Evolutionary conservation across 495 filamentous ascomycete species (phyloP).

Genomic region (Penicillium verhagenii): DNA sequence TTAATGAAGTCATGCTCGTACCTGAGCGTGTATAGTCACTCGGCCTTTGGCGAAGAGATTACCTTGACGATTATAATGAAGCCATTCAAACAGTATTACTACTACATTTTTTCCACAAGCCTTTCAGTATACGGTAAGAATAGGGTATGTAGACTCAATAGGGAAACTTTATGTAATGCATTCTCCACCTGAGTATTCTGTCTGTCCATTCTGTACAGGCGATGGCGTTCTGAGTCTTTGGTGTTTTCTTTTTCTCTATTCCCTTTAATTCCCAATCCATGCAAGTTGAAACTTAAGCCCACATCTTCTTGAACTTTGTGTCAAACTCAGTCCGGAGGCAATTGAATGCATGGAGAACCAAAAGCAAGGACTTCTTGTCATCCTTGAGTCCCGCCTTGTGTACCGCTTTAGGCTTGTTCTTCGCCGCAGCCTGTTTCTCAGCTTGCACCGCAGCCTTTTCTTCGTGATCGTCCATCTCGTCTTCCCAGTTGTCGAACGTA

Average conservation of each 20-base stretch:
- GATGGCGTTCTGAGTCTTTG: too few species aligned
- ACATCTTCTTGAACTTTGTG: neutral
- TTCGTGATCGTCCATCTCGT: neutral
- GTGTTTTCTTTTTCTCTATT: too few species aligned
- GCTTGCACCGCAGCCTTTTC: too few species aligned
- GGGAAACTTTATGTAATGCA: too few species aligned
- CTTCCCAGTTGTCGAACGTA: neutral
- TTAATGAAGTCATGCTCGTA: slow-evolving; percentile 26
- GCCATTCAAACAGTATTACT: neutral
- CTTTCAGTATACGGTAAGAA: too few species aligned
- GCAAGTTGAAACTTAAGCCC: neutral
- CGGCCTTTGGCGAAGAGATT: neutral
- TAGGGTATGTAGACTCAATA: too few species aligned
- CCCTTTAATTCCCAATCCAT: neutral
- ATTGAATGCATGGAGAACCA: neutral
- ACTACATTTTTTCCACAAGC: too few species aligned
- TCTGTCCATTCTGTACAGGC: too few species aligned
- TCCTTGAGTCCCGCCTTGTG: neutral
- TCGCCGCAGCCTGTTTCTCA: too few species aligned
- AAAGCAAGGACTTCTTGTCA: neutral
- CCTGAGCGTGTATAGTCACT: neutral
- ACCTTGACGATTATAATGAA: neutral
- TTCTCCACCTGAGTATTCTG: too few species aligned
- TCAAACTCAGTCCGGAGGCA: neutral
- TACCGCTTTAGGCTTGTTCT: neutral